Conservation (phyloP, 2,329 filamentous ascomycete genomes). For the Fragosphaeria purpurea region DNA sequence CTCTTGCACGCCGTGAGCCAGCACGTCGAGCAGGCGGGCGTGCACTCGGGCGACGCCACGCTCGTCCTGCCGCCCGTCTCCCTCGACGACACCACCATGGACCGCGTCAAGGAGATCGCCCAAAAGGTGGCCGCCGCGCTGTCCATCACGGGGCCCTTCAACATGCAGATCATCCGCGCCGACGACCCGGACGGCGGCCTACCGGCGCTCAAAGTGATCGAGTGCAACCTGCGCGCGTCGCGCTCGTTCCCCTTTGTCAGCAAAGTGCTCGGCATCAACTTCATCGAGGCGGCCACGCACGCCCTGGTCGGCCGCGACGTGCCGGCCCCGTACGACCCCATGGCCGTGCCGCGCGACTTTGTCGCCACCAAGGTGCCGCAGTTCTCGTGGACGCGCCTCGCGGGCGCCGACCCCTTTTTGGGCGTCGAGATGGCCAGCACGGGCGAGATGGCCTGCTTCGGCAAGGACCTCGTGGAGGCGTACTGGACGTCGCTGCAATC, state of each 20-base stretch:
- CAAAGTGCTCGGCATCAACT: conserved; percentile 94
- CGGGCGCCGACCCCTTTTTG: conserved; percentile 92
- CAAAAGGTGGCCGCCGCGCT: conserved; percentile 94
- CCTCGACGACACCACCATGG: conserved; percentile 68
- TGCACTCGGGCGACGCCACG: conserved; percentile 95
- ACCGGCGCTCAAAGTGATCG: conserved; percentile 90
- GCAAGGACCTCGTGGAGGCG: conserved; percentile 87
- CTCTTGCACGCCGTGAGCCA: conserved; percentile 88
- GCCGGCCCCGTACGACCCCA: conserved; percentile 76
- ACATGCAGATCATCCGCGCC: conserved; percentile 99
- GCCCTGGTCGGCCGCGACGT: conserved; percentile 73
- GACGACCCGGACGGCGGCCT: conserved; percentile 76
- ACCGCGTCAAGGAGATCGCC: conserved; percentile 88
- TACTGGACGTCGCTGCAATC: conserved; percentile 97
- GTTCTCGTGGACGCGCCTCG: conserved; percentile 97
- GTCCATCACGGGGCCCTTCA: conserved; percentile 97
- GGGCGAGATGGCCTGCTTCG: conserved; percentile 98
- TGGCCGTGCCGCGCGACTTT: conserved; percentile 83
- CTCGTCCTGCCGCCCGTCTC: conserved; percentile 79
- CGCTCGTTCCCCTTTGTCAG: conserved; percentile 97
- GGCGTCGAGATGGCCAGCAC: conserved; percentile 97
- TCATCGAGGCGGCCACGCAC: conserved; percentile 93
- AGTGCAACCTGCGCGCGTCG: conserved; percentile 94
- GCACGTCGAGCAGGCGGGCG: conserved; percentile 93
- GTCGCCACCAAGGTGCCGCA: conserved; percentile 96